Evolutionary conservation across 306 rosid species (phyloP).

Genomic region (Carpinus fangiana): DNA sequence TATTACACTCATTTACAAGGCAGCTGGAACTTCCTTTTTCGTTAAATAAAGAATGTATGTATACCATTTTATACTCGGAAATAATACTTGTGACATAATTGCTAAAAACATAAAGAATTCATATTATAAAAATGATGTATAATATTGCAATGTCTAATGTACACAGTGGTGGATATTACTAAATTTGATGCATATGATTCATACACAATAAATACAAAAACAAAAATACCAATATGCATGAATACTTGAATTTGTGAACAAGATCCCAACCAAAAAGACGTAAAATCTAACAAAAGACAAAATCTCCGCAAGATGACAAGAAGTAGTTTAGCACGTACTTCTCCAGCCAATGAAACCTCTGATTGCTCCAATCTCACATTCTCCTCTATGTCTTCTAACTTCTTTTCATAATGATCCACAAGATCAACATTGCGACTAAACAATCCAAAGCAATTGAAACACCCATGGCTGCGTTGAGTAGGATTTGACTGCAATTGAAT

Average conservation of each 20-base stretch:
- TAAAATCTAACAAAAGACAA: background rate
- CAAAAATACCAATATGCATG: background rate
- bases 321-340: constrained; percentile 62
- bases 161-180: background rate
- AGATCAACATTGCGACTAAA: constrained; percentile 53
- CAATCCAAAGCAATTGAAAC: constrained; percentile 49
- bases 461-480: constrained; percentile 30
- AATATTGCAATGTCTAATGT: background rate
- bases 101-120: background rate
- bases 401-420: constrained; percentile 62
- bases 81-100: background rate
- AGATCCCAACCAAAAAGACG: background rate
- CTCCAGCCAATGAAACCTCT: constrained; percentile 60
- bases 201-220: background rate
- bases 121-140: background rate
- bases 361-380: constrained; percentile 68
- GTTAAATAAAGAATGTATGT: constrained; percentile 24
- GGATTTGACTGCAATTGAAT: constrained; percentile 51
- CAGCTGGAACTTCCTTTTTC: constrained; percentile 75
- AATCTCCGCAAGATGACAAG: constrained; percentile 13
- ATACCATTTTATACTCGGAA: background rate
- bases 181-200: background rate
- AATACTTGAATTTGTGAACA: background rate
- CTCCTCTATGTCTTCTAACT: constrained; percentile 71
- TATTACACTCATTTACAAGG: constrained; percentile 44